phyloP scores from a whole-genome alignment of 1,284 basidiomycete species.

The Cutaneotrichosporon sp. region DNA sequence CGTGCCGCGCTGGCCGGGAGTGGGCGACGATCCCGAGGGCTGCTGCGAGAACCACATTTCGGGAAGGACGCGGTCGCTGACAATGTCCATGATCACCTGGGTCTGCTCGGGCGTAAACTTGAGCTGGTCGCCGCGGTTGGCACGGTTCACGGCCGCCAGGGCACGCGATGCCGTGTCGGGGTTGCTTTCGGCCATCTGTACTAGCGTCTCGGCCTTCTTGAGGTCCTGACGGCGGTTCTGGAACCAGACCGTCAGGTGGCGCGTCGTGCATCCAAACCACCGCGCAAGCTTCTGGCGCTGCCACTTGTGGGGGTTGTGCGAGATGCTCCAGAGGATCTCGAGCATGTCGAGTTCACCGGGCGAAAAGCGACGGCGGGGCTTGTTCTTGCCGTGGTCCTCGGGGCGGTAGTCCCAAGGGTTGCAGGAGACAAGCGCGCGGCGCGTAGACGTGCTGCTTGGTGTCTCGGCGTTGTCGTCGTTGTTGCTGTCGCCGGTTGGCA shows the following conservation, averaged over 20 bases:
- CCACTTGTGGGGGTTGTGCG: conserved; percentile 25
- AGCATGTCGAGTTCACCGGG: conserved; percentile 24
- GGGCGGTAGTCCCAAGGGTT: conserved; percentile 24
- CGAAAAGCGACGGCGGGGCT: conserved; percentile 20
- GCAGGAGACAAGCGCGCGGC: conserved; percentile 17
- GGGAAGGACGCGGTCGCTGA: conserved; percentile 17
- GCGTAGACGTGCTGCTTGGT: conserved; percentile 8
- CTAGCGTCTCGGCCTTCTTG: conserved; percentile 19
- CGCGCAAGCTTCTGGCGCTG: conserved; percentile 24
- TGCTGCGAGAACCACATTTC: conserved; percentile 20
- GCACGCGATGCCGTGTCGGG: conserved; percentile 20
- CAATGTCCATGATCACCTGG: conserved; percentile 22
- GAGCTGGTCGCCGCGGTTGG: conserved; percentile 18
- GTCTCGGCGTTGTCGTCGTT: conserved; percentile 7
- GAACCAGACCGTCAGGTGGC: conserved; percentile 24
- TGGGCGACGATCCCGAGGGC: conserved; percentile 17
- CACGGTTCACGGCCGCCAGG: conserved; percentile 17
- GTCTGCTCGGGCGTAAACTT: conserved; percentile 17
- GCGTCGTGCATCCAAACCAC: conserved; percentile 26
- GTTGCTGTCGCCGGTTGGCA: conserved; percentile 12
- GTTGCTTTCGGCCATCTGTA: conserved; percentile 19
- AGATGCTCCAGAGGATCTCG: conserved; percentile 22
- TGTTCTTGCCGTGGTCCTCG: conserved; percentile 23
- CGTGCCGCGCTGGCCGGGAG: conserved; percentile 8
- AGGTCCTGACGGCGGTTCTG: conserved; percentile 25